phyloP scores from a whole-genome alignment of 805 yeast genomes.

The Metschnikowia similis region DNA sequence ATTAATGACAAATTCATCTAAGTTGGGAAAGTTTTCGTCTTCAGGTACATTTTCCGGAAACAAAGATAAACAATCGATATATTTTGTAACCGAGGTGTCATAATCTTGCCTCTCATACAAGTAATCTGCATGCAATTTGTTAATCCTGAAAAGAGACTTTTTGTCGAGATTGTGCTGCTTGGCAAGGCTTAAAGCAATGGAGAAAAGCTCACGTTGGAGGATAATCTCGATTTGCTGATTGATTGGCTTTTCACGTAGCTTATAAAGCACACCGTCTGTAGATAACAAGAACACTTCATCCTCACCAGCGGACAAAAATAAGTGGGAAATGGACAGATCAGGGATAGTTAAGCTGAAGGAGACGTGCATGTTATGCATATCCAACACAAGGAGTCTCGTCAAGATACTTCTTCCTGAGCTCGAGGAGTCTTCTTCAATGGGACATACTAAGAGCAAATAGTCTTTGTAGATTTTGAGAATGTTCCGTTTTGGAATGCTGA shows the following conservation, averaged over 20 bases:
- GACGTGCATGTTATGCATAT: constrained; percentile 62
- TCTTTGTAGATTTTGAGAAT: constrained; percentile 45
- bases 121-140: constrained; percentile 61
- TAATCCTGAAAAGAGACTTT: constrained; percentile 26
- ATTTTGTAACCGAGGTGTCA: constrained; percentile 71
- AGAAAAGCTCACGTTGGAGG: constrained; percentile 63
- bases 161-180: constrained; percentile 27
- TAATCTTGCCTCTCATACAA: constrained; percentile 62
- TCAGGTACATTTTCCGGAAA: constrained; percentile 11
- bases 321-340: constrained; percentile 51
- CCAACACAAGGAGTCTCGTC: constrained; percentile 62
- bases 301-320: constrained; percentile 47
- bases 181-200: constrained; percentile 71
- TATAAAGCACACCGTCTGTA: constrained; percentile 71
- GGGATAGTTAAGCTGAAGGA: constrained; percentile 69
- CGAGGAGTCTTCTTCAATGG: constrained; percentile 25
- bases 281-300: constrained; percentile 58
- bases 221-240: constrained; percentile 67
- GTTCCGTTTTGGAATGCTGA: constrained; percentile 54
- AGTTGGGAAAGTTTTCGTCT: constrained; percentile 9
- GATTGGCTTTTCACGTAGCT: constrained; percentile 60
- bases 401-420: constrained; percentile 26
- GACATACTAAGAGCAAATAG: constrained; percentile 58
- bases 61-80: constrained; percentile 43
- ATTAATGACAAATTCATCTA: constrained; percentile 49